These are phyloP conservation scores for Globisporangium heterothallicum DNA, from an alignment of 352 stramenopile species.

Conservation along the genomic window DNA sequence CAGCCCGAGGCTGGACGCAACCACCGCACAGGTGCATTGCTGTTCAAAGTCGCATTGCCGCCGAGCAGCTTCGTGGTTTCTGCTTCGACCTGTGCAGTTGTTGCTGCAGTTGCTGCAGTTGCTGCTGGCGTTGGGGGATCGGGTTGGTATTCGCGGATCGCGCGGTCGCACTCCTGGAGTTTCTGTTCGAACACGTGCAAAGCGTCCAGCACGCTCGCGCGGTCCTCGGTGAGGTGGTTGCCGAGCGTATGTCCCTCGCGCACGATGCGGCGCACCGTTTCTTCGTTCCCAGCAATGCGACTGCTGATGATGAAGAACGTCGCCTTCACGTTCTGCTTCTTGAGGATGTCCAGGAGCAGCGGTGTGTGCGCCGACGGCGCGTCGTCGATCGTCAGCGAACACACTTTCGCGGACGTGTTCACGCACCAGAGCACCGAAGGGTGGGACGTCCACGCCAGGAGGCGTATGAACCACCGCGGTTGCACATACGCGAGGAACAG, in stretches of 20 bases:
- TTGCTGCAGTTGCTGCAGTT: neutral
- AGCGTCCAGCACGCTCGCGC: constrained; percentile 71
- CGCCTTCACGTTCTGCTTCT: constrained; percentile 51
- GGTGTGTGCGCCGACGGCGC: constrained; percentile 56
- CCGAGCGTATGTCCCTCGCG: constrained; percentile 68
- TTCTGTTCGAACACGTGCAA: constrained; percentile 82
- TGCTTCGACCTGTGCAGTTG: constrained; percentile 11
- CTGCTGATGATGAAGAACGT: constrained; percentile 86
- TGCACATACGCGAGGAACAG: constrained; percentile 63
- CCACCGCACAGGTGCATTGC: constrained; percentile 39
- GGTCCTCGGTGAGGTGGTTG: constrained; percentile 82
- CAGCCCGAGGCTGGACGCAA: constrained; percentile 78
- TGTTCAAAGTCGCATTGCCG: neutral
- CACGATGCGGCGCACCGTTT: constrained; percentile 69
- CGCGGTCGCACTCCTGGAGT: constrained; percentile 67
- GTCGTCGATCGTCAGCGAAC: constrained; percentile 79
- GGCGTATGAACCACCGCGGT: constrained; percentile 58
- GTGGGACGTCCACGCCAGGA: constrained; percentile 62
- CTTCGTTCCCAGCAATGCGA: constrained; percentile 60
- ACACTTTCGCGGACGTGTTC: constrained; percentile 41
- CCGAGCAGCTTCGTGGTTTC: constrained; percentile 20
- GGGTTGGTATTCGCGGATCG: constrained; percentile 44
- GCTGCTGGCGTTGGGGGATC: neutral
- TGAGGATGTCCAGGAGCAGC: constrained; percentile 69
- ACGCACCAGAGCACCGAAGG: constrained; percentile 75